These are phyloP conservation scores for Lippia alba DNA, from an alignment of 305 asterid species.

Conservation along the genomic window DNA sequence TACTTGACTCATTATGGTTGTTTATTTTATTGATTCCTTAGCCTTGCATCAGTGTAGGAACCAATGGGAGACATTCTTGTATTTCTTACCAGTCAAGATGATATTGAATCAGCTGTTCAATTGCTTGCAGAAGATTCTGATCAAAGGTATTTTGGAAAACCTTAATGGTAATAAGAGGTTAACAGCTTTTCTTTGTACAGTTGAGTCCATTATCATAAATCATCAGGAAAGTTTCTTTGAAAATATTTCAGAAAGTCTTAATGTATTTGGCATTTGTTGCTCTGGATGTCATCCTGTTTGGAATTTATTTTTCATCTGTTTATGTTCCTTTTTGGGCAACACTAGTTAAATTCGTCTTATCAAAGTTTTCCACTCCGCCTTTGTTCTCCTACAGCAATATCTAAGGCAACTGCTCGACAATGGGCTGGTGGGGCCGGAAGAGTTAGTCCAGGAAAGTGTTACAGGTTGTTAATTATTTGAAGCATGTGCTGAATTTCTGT, in stretches of 20 bases:
- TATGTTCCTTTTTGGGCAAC: constrained; percentile 10
- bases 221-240: no score
- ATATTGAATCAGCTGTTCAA: constrained; percentile 87
- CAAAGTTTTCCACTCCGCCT: constrained; percentile 13
- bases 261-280: background rate
- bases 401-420: constrained; percentile 95
- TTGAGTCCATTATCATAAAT: background rate
- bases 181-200: constrained; percentile 15
- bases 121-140: constrained; percentile 85
- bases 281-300: background rate
- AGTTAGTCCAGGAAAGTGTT: constrained; percentile 96
- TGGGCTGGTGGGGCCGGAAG: constrained; percentile 99
- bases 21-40: constrained; percentile 27
- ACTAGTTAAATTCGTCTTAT: constrained; percentile 20
- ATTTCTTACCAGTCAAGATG: constrained; percentile 97
- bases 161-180: constrained; percentile 4
- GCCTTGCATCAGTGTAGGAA: constrained; percentile 72
- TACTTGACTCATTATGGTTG: no score
- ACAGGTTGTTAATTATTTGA: constrained; percentile 58
- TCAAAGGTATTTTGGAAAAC: constrained; percentile 59
- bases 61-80: constrained; percentile 90
- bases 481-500: constrained; percentile 24
- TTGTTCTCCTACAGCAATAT: constrained; percentile 69
- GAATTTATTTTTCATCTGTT: constrained; percentile 12
- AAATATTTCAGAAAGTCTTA: no score